Evolutionary conservation across 108 stramenopile species (phyloP).

Genomic region (Cyclostephanos invisitatus): DNA sequence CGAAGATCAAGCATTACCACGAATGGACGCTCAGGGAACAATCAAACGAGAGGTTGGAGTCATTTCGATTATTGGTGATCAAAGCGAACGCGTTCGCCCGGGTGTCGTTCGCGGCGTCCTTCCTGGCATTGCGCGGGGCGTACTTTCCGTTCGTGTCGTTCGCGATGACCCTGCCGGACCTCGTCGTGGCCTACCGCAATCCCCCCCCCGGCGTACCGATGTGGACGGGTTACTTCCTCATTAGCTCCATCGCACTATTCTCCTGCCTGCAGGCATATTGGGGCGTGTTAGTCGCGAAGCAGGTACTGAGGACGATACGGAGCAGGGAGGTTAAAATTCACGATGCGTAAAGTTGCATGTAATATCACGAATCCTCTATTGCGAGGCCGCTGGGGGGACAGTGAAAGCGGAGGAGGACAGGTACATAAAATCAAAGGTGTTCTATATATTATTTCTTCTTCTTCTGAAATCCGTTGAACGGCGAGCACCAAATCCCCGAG

Average conservation of each 20-base stretch:
- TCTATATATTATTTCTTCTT: slow-evolving; percentile 47
- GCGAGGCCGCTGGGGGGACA: too few relatives aligned
- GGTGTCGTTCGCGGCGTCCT: slow-evolving; percentile 55
- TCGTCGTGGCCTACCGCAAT: slow-evolving; percentile 14
- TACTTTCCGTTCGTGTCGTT: slow-evolving; percentile 61
- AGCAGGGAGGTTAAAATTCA: not conserved
- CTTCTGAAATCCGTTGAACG: slow-evolving; percentile 84
- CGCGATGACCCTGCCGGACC: slow-evolving; percentile 42
- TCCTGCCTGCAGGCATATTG: slow-evolving; percentile 57
- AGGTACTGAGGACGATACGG: slow-evolving; percentile 43
- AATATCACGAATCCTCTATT: not conserved
- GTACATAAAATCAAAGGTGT: not conserved
- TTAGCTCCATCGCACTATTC: slow-evolving; percentile 36
- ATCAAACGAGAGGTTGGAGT: not conserved
- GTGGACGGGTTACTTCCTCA: slow-evolving; percentile 35
- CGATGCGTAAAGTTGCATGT: not conserved
- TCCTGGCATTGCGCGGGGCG: slow-evolving; percentile 51
- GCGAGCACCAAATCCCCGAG: slow-evolving; percentile 86
- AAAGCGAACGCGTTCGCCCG: slow-evolving; percentile 45
- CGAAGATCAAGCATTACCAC: slow-evolving; percentile 55
- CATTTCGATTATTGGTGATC: slow-evolving; percentile 9
- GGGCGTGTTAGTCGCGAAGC: slow-evolving; percentile 53
- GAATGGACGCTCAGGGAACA: slow-evolving; percentile 41
- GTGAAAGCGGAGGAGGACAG: too few relatives aligned
- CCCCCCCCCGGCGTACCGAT: slow-evolving; percentile 35